These are phyloP conservation scores for Taphrina sp. DNA, from an alignment of 1,139 yeast species.

Conservation along the genomic window DNA sequence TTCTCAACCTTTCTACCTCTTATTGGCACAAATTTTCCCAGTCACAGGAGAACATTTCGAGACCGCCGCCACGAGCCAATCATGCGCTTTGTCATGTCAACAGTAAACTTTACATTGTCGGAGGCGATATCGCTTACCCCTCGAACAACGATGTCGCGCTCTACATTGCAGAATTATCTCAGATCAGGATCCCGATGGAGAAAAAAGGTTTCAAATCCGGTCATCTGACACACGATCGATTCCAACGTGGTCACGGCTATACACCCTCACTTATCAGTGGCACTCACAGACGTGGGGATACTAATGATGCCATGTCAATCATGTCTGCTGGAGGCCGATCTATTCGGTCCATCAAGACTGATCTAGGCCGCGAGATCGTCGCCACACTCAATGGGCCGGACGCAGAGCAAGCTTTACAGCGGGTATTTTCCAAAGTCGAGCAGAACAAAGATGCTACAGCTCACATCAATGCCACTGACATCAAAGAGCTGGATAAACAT, in stretches of 20 bases:
- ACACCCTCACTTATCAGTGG: not conserved
- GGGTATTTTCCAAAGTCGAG: not conserved
- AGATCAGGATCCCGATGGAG: not conserved
- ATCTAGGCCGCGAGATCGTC: constrained; percentile 1
- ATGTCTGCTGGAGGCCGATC: not conserved
- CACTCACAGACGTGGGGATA: not conserved
- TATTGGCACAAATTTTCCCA: constrained; percentile 14
- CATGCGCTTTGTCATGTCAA: constrained; percentile 2
- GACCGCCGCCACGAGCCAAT: constrained; percentile 11
- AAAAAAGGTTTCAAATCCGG: not conserved
- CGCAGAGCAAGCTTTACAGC: not conserved
- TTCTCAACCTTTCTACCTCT: constrained; percentile 3
- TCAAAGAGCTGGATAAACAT: not conserved
- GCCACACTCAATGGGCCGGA: not conserved
- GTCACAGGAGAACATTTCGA: not conserved
- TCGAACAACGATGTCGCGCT: not conserved
- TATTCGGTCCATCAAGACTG: constrained; percentile 1
- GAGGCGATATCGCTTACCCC: constrained; percentile 19
- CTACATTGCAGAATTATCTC: not conserved
- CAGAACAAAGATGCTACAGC: not conserved
- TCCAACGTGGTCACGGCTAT: not conserved
- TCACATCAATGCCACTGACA: constrained; percentile 1
- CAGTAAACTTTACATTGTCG: constrained; percentile 3
- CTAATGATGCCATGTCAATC: not conserved
- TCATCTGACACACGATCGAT: not conserved